These are phyloP conservation scores for Chlorencoelia australis DNA, from an alignment of 2,329 filamentous ascomycete species.

Conservation along the genomic window DNA sequence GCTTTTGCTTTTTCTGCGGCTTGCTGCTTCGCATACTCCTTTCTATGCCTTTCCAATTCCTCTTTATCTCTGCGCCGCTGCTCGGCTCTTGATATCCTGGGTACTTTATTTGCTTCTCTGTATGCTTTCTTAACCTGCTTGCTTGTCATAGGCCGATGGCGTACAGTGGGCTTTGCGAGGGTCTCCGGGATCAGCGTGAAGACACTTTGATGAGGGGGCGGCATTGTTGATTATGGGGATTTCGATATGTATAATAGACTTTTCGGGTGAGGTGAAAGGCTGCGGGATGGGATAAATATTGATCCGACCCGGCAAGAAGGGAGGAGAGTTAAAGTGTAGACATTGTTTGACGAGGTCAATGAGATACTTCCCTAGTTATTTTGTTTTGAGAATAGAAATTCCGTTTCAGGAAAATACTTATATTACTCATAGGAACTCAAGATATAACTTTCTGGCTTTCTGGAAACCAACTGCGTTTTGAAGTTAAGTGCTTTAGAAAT, in stretches of 20 bases:
- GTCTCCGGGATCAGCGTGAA: constrained; percentile 35
- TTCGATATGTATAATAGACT: background rate
- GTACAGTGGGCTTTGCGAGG: constrained; percentile 15
- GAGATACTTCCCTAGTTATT: too few relatives aligned
- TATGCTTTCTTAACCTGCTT: constrained; percentile 39
- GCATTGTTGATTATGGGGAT: constrained; percentile 11
- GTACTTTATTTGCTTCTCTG: constrained; percentile 31
- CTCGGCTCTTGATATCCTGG: constrained; percentile 32
- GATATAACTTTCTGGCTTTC: too few relatives aligned
- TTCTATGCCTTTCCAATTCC: constrained; percentile 29
- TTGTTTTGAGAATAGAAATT: too few relatives aligned
- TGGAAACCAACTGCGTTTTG: too few relatives aligned
- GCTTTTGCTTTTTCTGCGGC: constrained; percentile 39
- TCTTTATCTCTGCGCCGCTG: constrained; percentile 32
- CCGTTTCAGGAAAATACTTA: too few relatives aligned
- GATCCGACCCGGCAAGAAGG: too few relatives aligned
- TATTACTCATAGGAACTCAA: too few relatives aligned
- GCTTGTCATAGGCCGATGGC: constrained; percentile 37
- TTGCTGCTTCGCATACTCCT: constrained; percentile 45
- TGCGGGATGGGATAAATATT: too few relatives aligned
- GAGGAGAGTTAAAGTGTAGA: too few relatives aligned
- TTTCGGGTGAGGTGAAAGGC: too few relatives aligned
- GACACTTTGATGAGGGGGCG: constrained; percentile 31
- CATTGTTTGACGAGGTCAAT: too few relatives aligned
- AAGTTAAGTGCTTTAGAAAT: too few relatives aligned